phyloP scores from a whole-genome alignment of 2,329 filamentous ascomycete species.

The Botrytis pseudocinerea region DNA sequence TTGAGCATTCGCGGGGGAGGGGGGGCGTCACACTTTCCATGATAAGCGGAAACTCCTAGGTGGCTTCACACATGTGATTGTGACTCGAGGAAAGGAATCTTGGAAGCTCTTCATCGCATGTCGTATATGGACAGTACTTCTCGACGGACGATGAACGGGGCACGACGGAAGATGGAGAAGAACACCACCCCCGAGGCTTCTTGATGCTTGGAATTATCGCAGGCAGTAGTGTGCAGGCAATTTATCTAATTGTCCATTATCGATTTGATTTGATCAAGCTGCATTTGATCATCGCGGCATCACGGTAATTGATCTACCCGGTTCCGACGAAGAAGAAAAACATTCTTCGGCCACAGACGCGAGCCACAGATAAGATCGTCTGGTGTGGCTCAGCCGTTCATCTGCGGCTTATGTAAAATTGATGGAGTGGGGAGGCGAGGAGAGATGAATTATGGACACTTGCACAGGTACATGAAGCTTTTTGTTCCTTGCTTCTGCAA shows the following conservation, averaged over 20 bases:
- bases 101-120: not conserved
- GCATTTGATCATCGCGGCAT: not conserved
- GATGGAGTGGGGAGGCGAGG: not conserved
- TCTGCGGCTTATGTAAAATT: not conserved
- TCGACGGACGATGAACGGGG: not conserved
- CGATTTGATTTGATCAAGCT: too few species aligned
- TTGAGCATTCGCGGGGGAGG: not conserved
- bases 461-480: not conserved
- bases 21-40: not conserved
- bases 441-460: constrained; percentile 15
- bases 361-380: constrained; percentile 7
- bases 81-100: not conserved
- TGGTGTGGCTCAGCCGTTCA: not conserved
- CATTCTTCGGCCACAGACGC: not conserved
- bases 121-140: not conserved
- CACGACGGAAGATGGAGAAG: not conserved
- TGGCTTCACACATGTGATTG: not conserved
- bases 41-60: not conserved
- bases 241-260: too few species aligned
- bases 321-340: not conserved
- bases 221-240: too few species aligned
- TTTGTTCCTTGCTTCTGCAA: not conserved
- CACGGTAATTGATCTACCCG: not conserved
- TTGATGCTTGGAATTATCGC: not conserved
- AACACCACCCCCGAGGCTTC: too few species aligned